phyloP scores from a whole-genome alignment of 2,329 filamentous ascomycete species.

The Whalleya microplaca region DNA sequence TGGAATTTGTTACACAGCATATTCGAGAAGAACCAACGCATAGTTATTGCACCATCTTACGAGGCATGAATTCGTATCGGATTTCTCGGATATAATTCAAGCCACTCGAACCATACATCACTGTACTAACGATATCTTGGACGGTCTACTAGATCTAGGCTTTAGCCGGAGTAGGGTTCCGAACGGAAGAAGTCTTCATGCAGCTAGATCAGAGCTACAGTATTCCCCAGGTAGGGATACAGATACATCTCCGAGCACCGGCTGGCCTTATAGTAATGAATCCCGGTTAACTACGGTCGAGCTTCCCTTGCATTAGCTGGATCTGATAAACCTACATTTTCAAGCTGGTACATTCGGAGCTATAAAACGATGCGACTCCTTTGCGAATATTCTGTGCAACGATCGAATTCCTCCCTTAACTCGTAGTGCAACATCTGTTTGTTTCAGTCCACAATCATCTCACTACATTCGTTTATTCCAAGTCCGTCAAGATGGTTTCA shows the following conservation, averaged over 20 bases:
- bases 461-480: slow-evolving; percentile 9
- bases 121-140: background rate
- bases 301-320: slow-evolving; percentile 18
- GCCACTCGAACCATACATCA: background rate
- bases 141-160: background rate
- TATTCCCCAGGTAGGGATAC: slow-evolving; percentile 3
- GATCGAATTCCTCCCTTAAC: background rate
- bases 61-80: background rate
- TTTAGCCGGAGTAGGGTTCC: slow-evolving; percentile 10
- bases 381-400: slow-evolving; percentile 1
- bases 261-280: slow-evolving; percentile 6
- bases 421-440: slow-evolving; percentile 4
- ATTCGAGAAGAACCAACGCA: background rate
- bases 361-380: slow-evolving; percentile 17
- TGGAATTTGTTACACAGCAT: background rate
- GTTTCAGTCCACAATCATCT: background rate
- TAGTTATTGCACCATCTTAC: background rate
- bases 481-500: slow-evolving; percentile 14
- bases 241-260: slow-evolving; percentile 26
- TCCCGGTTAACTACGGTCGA: slow-evolving; percentile 2
- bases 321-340: slow-evolving; percentile 3
- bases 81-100: background rate
- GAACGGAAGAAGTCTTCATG: slow-evolving; percentile 8
- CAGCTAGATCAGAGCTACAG: slow-evolving; percentile 1
- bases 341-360: background rate